These are phyloP conservation scores for Plasmopara halstedii DNA, from an alignment of 352 stramenopile species.

Conservation along the genomic window DNA sequence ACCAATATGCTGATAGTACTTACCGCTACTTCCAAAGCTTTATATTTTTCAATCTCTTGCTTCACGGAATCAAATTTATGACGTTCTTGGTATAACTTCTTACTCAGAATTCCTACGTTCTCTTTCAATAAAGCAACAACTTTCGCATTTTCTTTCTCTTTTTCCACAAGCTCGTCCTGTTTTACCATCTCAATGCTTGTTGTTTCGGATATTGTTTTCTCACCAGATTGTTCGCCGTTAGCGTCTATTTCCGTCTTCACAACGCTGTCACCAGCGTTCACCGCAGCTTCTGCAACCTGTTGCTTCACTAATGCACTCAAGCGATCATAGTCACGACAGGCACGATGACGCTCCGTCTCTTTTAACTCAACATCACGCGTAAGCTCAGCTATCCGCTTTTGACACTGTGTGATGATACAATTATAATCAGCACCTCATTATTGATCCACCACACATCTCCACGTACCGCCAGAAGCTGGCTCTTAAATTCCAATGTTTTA, in stretches of 20 bases:
- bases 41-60: slow-evolving; percentile 54
- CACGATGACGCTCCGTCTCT: slow-evolving; percentile 68
- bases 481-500: slow-evolving; percentile 37
- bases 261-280: slow-evolving; percentile 8
- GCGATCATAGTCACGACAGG: slow-evolving; percentile 70
- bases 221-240: slow-evolving; percentile 15
- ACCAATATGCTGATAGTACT: slow-evolving; percentile 1
- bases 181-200: slow-evolving; percentile 12
- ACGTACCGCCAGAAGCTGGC: slow-evolving; percentile 49
- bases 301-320: slow-evolving; percentile 50
- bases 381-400: slow-evolving; percentile 47
- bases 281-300: slow-evolving; percentile 13
- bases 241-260: slow-evolving; percentile 15
- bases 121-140: slow-evolving; percentile 28
- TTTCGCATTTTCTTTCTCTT: slow-evolving; percentile 28
- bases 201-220: slow-evolving; percentile 6
- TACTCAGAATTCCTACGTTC: slow-evolving; percentile 30
- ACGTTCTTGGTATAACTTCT: slow-evolving; percentile 46
- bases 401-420: slow-evolving; percentile 31
- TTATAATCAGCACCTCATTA: slow-evolving; percentile 1
- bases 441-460: not conserved
- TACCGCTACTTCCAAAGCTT: slow-evolving; percentile 53
- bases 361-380: slow-evolving; percentile 65
- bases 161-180: slow-evolving; percentile 24
- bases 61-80: slow-evolving; percentile 31